Base-by-base conservation (phyloP, 306 rosid genomes). In the Prunus mira region DNA sequence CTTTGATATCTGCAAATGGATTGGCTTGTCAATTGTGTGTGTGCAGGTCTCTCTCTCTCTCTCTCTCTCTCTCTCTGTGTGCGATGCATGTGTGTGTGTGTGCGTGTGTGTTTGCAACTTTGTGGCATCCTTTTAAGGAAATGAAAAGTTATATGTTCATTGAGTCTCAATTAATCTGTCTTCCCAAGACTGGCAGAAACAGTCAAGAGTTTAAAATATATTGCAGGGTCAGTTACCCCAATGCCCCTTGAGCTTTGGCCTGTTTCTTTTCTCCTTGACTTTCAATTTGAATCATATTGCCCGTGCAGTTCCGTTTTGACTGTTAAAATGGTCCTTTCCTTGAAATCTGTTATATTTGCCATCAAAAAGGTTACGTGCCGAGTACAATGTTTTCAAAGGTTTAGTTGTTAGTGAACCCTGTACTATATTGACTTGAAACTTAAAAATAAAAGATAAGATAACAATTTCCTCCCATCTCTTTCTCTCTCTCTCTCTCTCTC, bases 1-100 rank as follows among this genome's bases (percentile, higher is more conserved):
- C 87, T 83, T 87, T 80, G 80, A 86, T 20, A 81, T 91, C 79
- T 93, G 98, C 82, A 87, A 89, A 83, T 87, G 90, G 96, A 32
- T 91, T 76, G 88, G 92, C 83, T 75, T 93, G 65, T 82, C 91
- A 66, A 82, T 89, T 72, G 81, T 87, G 20, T 76, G 89, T 41
- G 79, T 89, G 66, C 97, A 91, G 96, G 97, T 91, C 30, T 81
- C 71, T 65, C 65, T 73, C 70, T 65, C 67, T 57, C 76, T 28
- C 47, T 73, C 46, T 81, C 18, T 80, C 34, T 79, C 10, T 79
- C 38, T 72, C 14, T 24, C 25, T 80, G 28, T 63, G 24, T 69
- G 15, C 76, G 3, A 76, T 75, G 68, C 18, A 41, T 50, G 14
- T 55, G 72, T 30, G 25, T 49, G 52, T 18, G 3, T 56, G 12